Base-by-base conservation (phyloP, 768 basidiomycete genomes). In the Udeniomyces megalosporus region DNA sequence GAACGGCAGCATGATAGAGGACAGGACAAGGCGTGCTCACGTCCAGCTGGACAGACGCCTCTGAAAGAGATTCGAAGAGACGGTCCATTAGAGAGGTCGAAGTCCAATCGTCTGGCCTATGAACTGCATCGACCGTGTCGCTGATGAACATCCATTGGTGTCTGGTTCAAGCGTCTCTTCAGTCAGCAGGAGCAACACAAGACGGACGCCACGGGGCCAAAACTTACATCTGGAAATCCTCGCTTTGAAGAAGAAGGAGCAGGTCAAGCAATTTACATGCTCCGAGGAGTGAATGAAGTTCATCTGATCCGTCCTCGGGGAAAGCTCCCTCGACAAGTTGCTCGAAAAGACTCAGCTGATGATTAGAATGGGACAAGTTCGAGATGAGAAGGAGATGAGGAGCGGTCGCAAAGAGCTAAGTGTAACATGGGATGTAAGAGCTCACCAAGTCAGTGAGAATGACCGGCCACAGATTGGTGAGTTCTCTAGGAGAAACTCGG, bases 61-160 rank as follows among this genome's bases (percentile, higher is more conserved):
- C 82, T n/a, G 80, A 80, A 15, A 86, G 79, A 44, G 89, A 81
- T 66, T 92, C 90, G 47, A 88, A 83, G 0, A 97, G 77, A 60
- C 85, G 85, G 70, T 99, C 95, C 74, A 96, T 80, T 77, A 95
- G 82, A 2, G 90, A 85, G 67, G 86, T 85, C 0, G 92, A 87
- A 4, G 46, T 49, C 61, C 77, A 77, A 80, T 85, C 89, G 49
- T 83, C 77, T 61, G 90, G 84, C 20, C 82, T 84, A 74, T 89
- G 91, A 35, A 91, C 80, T 0, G 93, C 91, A 69, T 97, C 95
- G 6, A 92, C 88, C 0, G 93, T 97, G 72, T 99, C 93, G 2
- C 91, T 95, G 47, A 96, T 82, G 72, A 97, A 99, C 69, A 95
- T 87, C 93, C 95, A 99, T 76, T 99, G 91, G 72, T 97, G 87